Evolutionary conservation across 2,329 filamentous ascomycete species (phyloP).

Genomic region (Biscogniauxia sp.): DNA sequence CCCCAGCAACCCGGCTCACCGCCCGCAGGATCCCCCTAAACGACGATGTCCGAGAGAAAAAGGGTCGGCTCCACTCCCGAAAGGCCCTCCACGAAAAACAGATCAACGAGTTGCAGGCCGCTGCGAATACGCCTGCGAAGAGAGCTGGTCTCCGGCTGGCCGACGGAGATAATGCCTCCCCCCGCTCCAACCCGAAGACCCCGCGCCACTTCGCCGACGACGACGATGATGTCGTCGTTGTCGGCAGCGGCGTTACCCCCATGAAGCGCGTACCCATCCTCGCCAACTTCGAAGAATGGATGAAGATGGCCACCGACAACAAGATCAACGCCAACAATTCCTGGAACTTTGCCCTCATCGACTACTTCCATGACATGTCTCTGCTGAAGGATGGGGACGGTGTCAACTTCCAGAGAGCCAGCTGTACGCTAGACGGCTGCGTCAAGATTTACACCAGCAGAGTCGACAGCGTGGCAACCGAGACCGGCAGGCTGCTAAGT

Average conservation of each 20-base stretch:
- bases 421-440: constrained; percentile 94
- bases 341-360: constrained; percentile 99
- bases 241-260: constrained; percentile 78
- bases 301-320: constrained; percentile 99
- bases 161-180: constrained; percentile 56
- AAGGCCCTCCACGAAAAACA: constrained; percentile 87
- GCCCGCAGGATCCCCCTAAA: constrained; percentile 80
- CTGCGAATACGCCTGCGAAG: constrained; percentile 64
- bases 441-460: constrained; percentile 99
- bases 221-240: constrained; percentile 55
- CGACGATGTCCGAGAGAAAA: constrained; percentile 91
- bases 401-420: constrained; percentile 98
- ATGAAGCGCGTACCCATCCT: constrained; percentile 95
- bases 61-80: constrained; percentile 79
- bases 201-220: constrained; percentile 37
- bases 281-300: constrained; percentile 99
- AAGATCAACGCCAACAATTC: constrained; percentile 98
- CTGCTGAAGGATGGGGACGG: constrained; percentile 92
- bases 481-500: constrained; percentile 92
- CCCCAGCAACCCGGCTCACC: constrained; percentile 14
- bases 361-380: constrained; percentile 99
- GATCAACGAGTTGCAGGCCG: constrained; percentile 86
- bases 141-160: constrained; percentile 60
- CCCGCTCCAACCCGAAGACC: constrained; percentile 56
- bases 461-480: constrained; percentile 96